Conservation (phyloP, 1,284 basidiomycete species). For the Rhodotorula sp. region DNA sequence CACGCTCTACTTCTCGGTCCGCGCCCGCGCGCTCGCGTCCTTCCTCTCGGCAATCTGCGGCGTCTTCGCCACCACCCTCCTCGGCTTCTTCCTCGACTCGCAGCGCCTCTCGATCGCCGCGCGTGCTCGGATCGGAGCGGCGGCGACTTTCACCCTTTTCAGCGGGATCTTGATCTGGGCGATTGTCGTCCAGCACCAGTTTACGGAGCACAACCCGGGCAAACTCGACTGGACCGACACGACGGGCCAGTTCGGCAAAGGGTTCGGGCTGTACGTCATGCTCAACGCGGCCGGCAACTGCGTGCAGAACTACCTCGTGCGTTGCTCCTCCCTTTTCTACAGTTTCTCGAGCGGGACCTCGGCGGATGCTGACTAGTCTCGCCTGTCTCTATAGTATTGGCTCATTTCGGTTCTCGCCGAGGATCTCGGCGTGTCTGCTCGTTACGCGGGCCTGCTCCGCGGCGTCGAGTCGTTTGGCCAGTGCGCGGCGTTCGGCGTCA, state of each 20-base stretch:
- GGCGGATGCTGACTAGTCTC: no score
- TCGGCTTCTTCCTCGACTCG: conserved; percentile 18
- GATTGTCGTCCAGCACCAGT: conserved; percentile 18
- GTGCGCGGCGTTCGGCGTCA: conserved; percentile 16
- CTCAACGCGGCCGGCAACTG: conserved; percentile 12
- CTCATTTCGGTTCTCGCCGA: conserved; percentile 4
- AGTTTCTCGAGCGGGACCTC: no score
- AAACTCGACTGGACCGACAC: conserved; percentile 20
- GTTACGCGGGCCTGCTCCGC: conserved; percentile 16
- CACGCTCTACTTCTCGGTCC: conserved; percentile 15
- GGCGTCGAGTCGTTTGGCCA: conserved; percentile 21
- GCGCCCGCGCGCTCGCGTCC: conserved; percentile 17
- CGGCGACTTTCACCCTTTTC: conserved; percentile 6
- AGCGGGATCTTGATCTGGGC: conserved; percentile 18
- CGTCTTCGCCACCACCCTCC: conserved; percentile 5
- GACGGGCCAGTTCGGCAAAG: conserved; percentile 7
- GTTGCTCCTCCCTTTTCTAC: not conserved
- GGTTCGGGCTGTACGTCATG: conserved; percentile 16
- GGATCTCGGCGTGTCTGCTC: conserved; percentile 4
- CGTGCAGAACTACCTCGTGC: conserved; percentile 20
- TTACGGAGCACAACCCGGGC: conserved; percentile 3
- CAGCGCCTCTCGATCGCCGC: conserved; percentile 8
- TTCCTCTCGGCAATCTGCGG: conserved; percentile 14
- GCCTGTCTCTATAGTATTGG: conserved; percentile 4
- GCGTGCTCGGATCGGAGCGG: conserved; percentile 10